phyloP scores from a whole-genome alignment of 495 filamentous ascomycete species.

The Trypethelium eluteriae region DNA sequence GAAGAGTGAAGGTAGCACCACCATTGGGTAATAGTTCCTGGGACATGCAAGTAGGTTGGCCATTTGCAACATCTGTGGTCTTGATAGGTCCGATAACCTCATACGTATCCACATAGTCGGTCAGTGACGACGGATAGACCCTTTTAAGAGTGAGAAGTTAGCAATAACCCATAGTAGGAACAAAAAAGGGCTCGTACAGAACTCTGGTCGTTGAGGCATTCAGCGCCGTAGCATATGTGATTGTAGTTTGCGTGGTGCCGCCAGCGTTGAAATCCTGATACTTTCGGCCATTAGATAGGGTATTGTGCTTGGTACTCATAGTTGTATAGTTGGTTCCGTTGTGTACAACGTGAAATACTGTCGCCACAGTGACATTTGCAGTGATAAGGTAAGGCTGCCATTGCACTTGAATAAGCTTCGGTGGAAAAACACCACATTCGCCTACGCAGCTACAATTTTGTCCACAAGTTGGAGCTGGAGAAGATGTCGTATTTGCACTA shows the following conservation, averaged over 20 bases:
- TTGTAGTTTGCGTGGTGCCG: not conserved
- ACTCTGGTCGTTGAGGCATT: not conserved
- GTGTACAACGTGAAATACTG: conserved; percentile 2
- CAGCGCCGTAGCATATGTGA: not conserved
- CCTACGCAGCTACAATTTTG: conserved; percentile 3
- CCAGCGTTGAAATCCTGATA: conserved; percentile 7
- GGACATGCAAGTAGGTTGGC: not conserved
- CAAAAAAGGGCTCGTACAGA: not conserved
- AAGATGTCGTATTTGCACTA: not conserved
- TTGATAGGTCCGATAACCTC: not conserved
- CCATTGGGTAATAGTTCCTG: not conserved
- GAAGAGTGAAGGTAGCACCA: conserved; percentile 1
- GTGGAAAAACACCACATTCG: not conserved
- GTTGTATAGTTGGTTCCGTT: conserved; percentile 1
- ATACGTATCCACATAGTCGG: not conserved
- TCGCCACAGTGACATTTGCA: not conserved
- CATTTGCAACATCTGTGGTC: not conserved
- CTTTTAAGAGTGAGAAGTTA: not conserved
- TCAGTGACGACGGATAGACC: not conserved
- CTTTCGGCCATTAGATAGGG: not conserved
- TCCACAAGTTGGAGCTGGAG: not conserved
- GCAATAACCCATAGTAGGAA: not conserved
- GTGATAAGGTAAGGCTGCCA: not conserved
- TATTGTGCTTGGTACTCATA: conserved; percentile 4
- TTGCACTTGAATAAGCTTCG: not conserved